Base-by-base conservation (phyloP, 768 basidiomycete species). In the Suillus tomentosus region DNA sequence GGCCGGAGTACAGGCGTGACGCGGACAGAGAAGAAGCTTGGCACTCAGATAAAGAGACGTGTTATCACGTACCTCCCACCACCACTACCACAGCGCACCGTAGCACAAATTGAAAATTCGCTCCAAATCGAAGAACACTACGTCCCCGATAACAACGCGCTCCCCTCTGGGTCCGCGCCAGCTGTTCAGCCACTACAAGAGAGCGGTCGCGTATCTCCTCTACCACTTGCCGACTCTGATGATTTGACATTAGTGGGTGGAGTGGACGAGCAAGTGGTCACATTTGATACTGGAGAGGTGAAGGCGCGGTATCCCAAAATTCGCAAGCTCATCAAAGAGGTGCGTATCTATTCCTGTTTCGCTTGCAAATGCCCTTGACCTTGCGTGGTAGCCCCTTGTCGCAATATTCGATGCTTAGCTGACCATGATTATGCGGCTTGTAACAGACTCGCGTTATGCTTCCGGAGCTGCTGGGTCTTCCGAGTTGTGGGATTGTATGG, bases 21-120 rank as follows among this genome's bases (percentile, higher is more conserved):
- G 47, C 10, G 60, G 68, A 8, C 40, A 51, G n/a, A 40, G 60
- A 24, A 56, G 47, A 45, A 39, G n/a, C 5, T 36, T 13, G 48
- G 6, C 2, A 45, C 53, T 9, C 57, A 61, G 10, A 61, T n/a
- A 24, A 68, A 58, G 31, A 63, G 37, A 22, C 74, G 74, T 4
- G 68, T 76, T 9, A 70, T 76, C 51, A 75, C 70, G 2, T 75
- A 75, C 60, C 61, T 76, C 1, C 74, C 74, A 1, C 74, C 74
- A 5, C 73, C 72, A 31, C 50, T 27, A n/a, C 27, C 7, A 13
- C 57, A 22, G n/a, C 24, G 24, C 19, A 22, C 53, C 42, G n/a
- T 19, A n/a, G 17, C 22, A 5, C 40, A 45, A 14, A 37, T 15
- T 0, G 31, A 56, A 31, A 65, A 8, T 5, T 2, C 3, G n/a